Evolutionary conservation across 2,329 filamentous ascomycete genomes (phyloP), one percentile per base, ranked within the genome.

Genomic region (Fusarium papillatum): DNA sequence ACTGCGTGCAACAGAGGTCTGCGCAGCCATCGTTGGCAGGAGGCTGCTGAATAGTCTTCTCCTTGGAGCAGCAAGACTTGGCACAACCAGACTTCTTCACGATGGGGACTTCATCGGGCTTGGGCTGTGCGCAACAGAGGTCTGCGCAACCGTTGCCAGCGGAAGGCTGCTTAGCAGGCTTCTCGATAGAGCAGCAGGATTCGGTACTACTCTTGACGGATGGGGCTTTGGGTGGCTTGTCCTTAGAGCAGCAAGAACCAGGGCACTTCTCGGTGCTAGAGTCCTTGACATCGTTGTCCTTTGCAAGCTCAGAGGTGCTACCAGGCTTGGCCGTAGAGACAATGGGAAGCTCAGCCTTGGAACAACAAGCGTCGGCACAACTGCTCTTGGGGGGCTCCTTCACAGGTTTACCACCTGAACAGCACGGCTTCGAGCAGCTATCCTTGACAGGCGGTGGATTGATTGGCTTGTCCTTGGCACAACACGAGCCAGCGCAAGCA

Each of bases 401-500:
- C 31, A 19, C 14, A 68, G 22, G 48, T 26, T 62, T 63, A 3
- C 16, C 46, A 17, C 59, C 50, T 26, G 64, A 41, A 38, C 68
- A 75, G 36, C 67, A 71, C 13, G 60, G 6, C 61, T 61, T 71
- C 8, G 61, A 16, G 36, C 64, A 75, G 14, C 39, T 24, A 22
- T 55, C 48, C 10, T 63, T 48, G 17, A 29, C 22, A 48, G 38
- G 17, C 39, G 26, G 53, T 19, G 16, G 34, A 36, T 71, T 71
- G 34, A 46, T 26, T 9, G 61, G 66, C 0, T 64, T 66, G 17
- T 39, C 62, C 36, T 50, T 66, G 16, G 75, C 53, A 19, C 72
- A 78, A 62, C 74, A 78, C 24, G 73, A 57, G 57, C 74, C 72
- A 6, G 64, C 67, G 43, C 74, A 79, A 43, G 24, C 59, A 22